phyloP scores from a whole-genome alignment of 139 green algal species.

The Nannochloris sp. region DNA sequence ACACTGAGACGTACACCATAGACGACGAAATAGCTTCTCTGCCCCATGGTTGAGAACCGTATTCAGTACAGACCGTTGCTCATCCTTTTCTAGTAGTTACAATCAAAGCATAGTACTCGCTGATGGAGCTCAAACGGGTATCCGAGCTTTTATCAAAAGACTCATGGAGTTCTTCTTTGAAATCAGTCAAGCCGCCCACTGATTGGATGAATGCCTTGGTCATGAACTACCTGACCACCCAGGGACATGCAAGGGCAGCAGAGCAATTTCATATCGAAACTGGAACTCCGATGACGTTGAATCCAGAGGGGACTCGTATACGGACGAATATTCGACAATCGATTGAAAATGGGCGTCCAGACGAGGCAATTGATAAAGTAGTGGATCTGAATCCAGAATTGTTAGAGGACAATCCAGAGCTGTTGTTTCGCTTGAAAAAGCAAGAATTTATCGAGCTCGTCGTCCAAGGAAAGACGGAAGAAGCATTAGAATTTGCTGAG shows the following conservation, averaged over 20 bases:
- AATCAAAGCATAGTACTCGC: no score
- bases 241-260: conserved; percentile 91
- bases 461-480: conserved; percentile 53
- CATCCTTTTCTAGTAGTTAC: no score
- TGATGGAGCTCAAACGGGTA: no score
- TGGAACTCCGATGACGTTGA: conserved; percentile 54
- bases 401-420: conserved; percentile 64
- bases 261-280: conserved; percentile 74
- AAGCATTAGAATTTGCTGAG: conserved; percentile 84
- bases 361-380: conserved; percentile 39
- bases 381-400: conserved; percentile 49
- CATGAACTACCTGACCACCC: conserved; percentile 95
- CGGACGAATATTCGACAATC: conserved; percentile 83
- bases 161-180: conserved; percentile 73
- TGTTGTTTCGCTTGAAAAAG: conserved; percentile 95
- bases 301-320: conserved; percentile 74
- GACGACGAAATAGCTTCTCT: no score
- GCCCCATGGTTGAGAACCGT: no score
- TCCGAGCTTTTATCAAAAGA: conserved; percentile 10
- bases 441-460: conserved; percentile 95
- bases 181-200: conserved; percentile 55
- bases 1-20: no score
- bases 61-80: no score
- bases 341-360: conserved; percentile 72
- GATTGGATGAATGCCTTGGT: conserved; percentile 89